These are phyloP conservation scores for Mortierella sp. DNA, from an alignment of 371 early-diverging fungal species.

Conservation along the genomic window DNA sequence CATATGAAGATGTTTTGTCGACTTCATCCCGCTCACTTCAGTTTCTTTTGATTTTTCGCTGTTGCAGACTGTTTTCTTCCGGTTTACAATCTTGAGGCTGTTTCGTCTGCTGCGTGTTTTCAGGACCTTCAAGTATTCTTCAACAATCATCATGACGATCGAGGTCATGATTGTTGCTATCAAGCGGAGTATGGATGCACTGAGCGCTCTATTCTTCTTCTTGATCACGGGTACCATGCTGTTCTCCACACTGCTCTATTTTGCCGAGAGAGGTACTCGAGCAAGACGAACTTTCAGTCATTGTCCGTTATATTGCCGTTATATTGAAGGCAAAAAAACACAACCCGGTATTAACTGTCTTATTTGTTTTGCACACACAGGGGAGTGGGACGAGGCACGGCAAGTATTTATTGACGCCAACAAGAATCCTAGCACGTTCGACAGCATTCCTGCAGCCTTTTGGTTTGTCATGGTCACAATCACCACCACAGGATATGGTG, in stretches of 20 bases:
- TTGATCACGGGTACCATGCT: conserved; percentile 77
- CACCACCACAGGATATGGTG: conserved; percentile 90
- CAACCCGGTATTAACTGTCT: too few relatives aligned
- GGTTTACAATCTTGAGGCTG: conserved; percentile 84
- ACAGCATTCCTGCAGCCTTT: conserved; percentile 86
- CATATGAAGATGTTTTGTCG: too few relatives aligned
- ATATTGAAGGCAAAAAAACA: too few relatives aligned
- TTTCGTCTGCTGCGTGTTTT: conserved; percentile 86
- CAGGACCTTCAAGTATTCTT: conserved; percentile 86
- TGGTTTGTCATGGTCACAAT: conserved; percentile 89
- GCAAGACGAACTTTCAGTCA: too few relatives aligned
- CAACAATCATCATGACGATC: conserved; percentile 78
- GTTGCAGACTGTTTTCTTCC: conserved; percentile 82
- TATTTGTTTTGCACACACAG: conserved; percentile 28
- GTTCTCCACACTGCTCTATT: conserved; percentile 85
- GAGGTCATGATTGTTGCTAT: conserved; percentile 90
- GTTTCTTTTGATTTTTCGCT: too few relatives aligned
- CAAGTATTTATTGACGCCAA: conserved; percentile 70
- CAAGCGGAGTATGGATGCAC: conserved; percentile 81
- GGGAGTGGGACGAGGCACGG: conserved; percentile 77
- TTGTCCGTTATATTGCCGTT: too few relatives aligned
- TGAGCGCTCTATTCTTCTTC: conserved; percentile 83
- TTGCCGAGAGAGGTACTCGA: conserved; percentile 81
- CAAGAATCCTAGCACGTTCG: conserved; percentile 68
- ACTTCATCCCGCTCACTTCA: too few relatives aligned